Conservation (phyloP, 148 eudicot genomes). For the Silene latifolia region DNA sequence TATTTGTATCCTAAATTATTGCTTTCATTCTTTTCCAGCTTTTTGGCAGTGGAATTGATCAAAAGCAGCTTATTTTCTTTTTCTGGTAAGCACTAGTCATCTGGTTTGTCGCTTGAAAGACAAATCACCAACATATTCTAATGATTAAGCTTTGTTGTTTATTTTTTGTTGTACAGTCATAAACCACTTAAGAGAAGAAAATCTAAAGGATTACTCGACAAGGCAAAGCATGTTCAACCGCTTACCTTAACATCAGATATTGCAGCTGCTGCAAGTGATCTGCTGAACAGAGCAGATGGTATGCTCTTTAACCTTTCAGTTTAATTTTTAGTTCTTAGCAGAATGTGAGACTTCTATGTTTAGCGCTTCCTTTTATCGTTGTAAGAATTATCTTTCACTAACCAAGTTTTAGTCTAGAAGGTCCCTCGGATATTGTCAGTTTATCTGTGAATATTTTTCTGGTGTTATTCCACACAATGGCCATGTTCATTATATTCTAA, state of each 20-base stretch:
- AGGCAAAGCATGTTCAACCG: slow-evolving; percentile 50
- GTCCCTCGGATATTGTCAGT: too few species aligned
- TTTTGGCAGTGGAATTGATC: slow-evolving; percentile 69
- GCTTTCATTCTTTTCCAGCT: slow-evolving; percentile 35
- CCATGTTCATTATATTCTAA: neutral
- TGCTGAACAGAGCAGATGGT: slow-evolving; percentile 67
- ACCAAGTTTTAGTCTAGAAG: too few species aligned
- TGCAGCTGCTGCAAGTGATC: slow-evolving; percentile 45
- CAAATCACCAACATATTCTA: neutral
- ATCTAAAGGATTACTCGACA: slow-evolving; percentile 31
- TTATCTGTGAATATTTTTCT: too few species aligned
- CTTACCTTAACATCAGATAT: slow-evolving; percentile 52
- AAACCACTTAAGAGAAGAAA: slow-evolving; percentile 60
- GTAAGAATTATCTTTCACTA: too few species aligned
- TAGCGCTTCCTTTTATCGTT: too few species aligned
- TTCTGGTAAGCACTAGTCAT: slow-evolving; percentile 45
- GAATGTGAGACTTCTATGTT: neutral
- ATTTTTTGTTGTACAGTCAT: slow-evolving; percentile 39
- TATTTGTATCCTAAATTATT: slow-evolving; percentile 12
- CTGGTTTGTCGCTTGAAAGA: neutral
- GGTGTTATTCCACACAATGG: neutral
- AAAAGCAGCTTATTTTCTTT: slow-evolving; percentile 63
- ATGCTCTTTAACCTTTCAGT: slow-evolving; percentile 17
- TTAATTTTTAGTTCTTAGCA: neutral
- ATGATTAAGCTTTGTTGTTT: neutral